Conservation (phyloP, 2,329 filamentous ascomycete genomes). For the Arthrinium phaeospermum region DNA sequence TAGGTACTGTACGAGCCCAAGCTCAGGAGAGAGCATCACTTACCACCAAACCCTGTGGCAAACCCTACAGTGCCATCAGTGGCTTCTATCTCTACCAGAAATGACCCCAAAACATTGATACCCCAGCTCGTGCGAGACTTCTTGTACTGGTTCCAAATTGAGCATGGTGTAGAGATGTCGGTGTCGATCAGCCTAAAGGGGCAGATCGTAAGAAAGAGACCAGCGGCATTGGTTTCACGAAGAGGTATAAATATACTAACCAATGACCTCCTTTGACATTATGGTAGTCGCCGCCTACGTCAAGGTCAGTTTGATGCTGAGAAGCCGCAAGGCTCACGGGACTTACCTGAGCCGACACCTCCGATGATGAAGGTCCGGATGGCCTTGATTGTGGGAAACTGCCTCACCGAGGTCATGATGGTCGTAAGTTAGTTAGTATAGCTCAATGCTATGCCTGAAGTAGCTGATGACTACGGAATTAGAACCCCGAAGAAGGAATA, state of each 20-base stretch:
- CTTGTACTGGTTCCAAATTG: constrained; percentile 86
- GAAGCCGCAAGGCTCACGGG: background rate
- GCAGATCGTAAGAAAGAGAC: background rate
- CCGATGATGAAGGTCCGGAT: constrained; percentile 75
- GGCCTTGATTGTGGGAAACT: constrained; percentile 78
- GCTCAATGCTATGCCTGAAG: background rate
- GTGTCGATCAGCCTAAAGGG: constrained; percentile 83
- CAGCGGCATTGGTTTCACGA: background rate
- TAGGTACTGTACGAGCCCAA: no score
- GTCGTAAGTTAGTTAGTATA: background rate
- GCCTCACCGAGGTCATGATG: constrained; percentile 52
- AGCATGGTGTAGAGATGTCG: constrained; percentile 91
- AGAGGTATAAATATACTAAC: constrained; percentile 45
- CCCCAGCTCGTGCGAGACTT: constrained; percentile 90
- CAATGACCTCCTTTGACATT: constrained; percentile 81
- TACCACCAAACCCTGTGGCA: constrained; percentile 88
- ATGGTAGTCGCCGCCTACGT: constrained; percentile 81
- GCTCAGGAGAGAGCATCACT: constrained; percentile 24
- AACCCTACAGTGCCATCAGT: constrained; percentile 92
- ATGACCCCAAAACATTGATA: constrained; percentile 93
- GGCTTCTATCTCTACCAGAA: constrained; percentile 88
- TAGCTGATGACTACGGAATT: background rate
- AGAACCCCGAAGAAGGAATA: background rate
- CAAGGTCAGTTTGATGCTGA: constrained; percentile 27
- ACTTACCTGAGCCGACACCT: constrained; percentile 61